A percentile compares a stretch with the other conserved stretches of the same genome.
Evolutionary conservation across 768 basidiomycete species (phyloP).

Genomic region (Mycena capillaripes): DNA sequence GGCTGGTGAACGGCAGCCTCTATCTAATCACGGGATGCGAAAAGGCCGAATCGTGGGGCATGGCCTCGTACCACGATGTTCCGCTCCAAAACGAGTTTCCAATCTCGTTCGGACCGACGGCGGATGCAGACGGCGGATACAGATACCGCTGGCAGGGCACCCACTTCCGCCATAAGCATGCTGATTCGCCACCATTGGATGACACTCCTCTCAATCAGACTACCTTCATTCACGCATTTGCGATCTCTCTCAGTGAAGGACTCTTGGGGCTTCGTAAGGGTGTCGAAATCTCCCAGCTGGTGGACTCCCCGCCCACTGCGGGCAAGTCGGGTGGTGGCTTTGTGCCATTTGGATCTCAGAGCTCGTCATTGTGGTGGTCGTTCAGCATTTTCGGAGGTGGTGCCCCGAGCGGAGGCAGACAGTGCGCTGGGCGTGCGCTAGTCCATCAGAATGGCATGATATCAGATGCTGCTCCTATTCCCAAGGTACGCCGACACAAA

Average conservation of each 20-base stretch:
- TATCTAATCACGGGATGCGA: conserved; percentile 40
- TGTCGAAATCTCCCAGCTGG: too few relatives aligned
- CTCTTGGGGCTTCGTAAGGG: not conserved
- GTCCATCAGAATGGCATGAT: too few relatives aligned
- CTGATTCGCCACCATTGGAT: not conserved
- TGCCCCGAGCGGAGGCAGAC: too few relatives aligned
- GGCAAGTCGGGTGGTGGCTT: too few relatives aligned
- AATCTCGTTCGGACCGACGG: not conserved
- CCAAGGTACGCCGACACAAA: too few relatives aligned
- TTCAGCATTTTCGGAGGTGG: too few relatives aligned
- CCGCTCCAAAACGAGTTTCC: not conserved
- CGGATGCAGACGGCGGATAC: not conserved
- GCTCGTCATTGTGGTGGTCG: too few relatives aligned
- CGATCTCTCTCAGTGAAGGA: not conserved
- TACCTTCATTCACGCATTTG: conserved; percentile 9
- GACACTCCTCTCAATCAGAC: conserved; percentile 5
- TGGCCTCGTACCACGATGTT: conserved; percentile 31
- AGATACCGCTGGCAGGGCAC: not conserved
- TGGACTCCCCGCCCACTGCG: too few relatives aligned
- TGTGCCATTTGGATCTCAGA: too few relatives aligned
- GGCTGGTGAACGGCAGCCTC: conserved; percentile 27
- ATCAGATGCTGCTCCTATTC: too few relatives aligned
- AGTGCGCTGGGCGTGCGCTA: too few relatives aligned
- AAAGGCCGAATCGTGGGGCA: conserved; percentile 35
- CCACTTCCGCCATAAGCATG: not conserved